Conservation (phyloP, 1,284 basidiomycete genomes). For the Leccinum colubrinum region DNA sequence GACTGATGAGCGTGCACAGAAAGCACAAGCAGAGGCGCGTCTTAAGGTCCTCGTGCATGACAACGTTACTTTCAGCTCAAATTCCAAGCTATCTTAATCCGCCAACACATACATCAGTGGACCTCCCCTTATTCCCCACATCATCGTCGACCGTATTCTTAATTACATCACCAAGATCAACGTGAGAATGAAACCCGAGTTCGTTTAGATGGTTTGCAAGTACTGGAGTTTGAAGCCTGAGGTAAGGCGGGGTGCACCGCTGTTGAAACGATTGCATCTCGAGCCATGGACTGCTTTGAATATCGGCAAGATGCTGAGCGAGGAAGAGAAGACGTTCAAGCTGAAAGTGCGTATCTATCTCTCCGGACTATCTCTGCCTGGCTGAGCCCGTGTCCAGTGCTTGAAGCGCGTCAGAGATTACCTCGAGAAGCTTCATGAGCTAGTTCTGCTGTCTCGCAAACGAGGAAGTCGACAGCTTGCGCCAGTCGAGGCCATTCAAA, state of each 20-base stretch:
- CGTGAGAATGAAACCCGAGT: constrained; percentile 76
- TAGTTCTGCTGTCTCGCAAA: constrained; percentile 75
- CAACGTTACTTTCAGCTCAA: no score
- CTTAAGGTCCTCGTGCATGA: no score
- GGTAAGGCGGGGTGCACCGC: constrained; percentile 87
- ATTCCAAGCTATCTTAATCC: no score
- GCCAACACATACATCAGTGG: constrained; percentile 61
- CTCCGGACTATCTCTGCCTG: not conserved
- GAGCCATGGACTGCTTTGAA: constrained; percentile 95
- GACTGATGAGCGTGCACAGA: no score
- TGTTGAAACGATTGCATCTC: constrained; percentile 91
- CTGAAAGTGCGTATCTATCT: constrained; percentile 57
- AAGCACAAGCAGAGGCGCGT: no score
- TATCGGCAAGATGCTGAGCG: constrained; percentile 61
- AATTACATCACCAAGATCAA: constrained; percentile 75
- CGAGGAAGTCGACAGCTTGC: constrained; percentile 84
- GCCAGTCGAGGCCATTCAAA: constrained; percentile 48
- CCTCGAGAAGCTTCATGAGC: constrained; percentile 69
- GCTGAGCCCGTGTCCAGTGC: constrained; percentile 45
- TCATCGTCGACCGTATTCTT: constrained; percentile 74
- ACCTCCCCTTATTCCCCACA: constrained; percentile 68
- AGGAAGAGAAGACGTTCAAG: constrained; percentile 84
- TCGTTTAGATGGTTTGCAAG: constrained; percentile 78
- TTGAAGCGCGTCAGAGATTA: constrained; percentile 75
- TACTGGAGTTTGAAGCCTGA: constrained; percentile 99